Percentiles rank a stretch among this genome's conserved stretches.
Conservation (phyloP, 305 asterid species). For the Caryopteris hybrid region DNA sequence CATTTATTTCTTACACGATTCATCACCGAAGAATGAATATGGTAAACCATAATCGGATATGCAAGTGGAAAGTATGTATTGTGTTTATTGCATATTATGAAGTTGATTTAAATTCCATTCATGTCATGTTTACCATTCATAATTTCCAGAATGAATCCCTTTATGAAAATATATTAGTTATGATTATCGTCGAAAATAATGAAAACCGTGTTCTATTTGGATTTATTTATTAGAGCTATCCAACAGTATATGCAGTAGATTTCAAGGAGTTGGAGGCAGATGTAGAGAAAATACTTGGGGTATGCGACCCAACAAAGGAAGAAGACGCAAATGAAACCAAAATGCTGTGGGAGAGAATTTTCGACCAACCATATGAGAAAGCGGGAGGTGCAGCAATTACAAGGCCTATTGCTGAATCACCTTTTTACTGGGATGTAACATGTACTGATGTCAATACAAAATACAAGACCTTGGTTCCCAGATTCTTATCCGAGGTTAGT, state of each 20-base stretch:
- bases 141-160: not conserved
- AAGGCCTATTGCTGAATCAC: slow-evolving; percentile 34
- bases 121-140: not conserved
- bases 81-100: not conserved
- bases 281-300: slow-evolving; percentile 44
- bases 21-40: no score
- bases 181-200: slow-evolving; percentile 15
- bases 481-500: slow-evolving; percentile 87
- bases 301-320: slow-evolving; percentile 43
- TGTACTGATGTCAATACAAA: slow-evolving; percentile 57
- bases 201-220: slow-evolving; percentile 16
- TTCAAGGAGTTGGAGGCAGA: slow-evolving; percentile 57
- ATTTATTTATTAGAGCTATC: slow-evolving; percentile 69
- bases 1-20: no score
- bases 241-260: slow-evolving; percentile 67
- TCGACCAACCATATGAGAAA: slow-evolving; percentile 79
- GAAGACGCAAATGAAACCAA: slow-evolving; percentile 47
- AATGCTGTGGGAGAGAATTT: slow-evolving; percentile 70
- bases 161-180: not conserved
- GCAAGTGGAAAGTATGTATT: no score
- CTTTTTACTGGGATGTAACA: slow-evolving; percentile 63
- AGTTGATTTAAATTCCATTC: no score
- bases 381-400: slow-evolving; percentile 59
- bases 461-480: slow-evolving; percentile 70
- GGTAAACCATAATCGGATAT: no score